phyloP scores from a whole-genome alignment of 2,329 filamentous ascomycete genomes.

The Lachnellula arida region DNA sequence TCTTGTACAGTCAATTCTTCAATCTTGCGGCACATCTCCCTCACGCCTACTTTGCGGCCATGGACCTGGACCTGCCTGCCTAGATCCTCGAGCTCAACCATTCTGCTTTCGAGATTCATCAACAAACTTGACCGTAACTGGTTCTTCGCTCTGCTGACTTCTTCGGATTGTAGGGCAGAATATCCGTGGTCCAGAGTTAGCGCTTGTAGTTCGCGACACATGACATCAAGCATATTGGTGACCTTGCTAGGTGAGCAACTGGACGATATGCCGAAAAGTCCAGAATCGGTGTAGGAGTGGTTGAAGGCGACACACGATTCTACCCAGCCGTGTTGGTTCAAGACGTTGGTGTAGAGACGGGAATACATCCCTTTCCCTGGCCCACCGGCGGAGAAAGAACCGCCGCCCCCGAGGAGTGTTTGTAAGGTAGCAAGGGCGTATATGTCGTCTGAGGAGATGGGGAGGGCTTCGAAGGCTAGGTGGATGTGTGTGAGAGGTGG shows the following conservation, averaged over 20 bases:
- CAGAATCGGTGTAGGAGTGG: constrained; percentile 93
- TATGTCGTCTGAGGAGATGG: constrained; percentile 86
- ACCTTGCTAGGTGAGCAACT: constrained; percentile 77
- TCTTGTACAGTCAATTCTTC: constrained; percentile 76
- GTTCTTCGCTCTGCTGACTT: constrained; percentile 94
- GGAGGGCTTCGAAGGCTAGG: constrained; percentile 90
- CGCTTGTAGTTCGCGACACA: constrained; percentile 82
- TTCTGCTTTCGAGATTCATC: constrained; percentile 96
- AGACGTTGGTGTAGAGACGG: constrained; percentile 91
- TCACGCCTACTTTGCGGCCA: constrained; percentile 83
- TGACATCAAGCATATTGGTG: constrained; percentile 83
- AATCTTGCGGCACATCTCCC: constrained; percentile 88
- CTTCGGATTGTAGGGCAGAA: constrained; percentile 63
- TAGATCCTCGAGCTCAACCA: constrained; percentile 96
- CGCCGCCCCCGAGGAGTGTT: constrained; percentile 90
- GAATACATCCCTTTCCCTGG: constrained; percentile 99
- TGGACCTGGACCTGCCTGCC: constrained; percentile 96
- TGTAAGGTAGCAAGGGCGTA: constrained; percentile 95
- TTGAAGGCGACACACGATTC: constrained; percentile 96
- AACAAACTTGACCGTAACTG: constrained; percentile 84
- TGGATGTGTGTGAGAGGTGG: constrained; percentile 89
- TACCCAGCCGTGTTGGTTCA: constrained; percentile 97
- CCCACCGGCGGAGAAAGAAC: constrained; percentile 93
- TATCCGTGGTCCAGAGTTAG: constrained; percentile 74
- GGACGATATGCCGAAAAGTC: constrained; percentile 89